A percentile compares a stretch with the other conserved stretches of the same genome.
These are phyloP conservation scores for Moniliella sp. DNA, from an alignment of 1,284 basidiomycete species.

Conservation along the genomic window DNA sequence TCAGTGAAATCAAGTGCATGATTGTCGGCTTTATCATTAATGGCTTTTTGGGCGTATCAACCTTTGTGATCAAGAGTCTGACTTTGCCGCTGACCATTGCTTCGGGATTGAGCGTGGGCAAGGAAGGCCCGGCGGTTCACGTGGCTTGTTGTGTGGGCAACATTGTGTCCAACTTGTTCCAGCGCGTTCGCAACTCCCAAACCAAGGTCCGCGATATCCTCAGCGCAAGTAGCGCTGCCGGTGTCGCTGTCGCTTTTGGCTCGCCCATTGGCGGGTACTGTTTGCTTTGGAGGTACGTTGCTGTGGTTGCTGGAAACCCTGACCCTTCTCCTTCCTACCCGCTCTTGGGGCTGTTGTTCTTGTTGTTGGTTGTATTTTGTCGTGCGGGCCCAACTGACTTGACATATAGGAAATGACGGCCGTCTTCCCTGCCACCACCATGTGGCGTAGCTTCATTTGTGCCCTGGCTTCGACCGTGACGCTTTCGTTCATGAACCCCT, in stretches of 20 bases:
- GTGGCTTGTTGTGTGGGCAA: constrained; percentile 82
- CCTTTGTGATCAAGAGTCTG: constrained; percentile 71
- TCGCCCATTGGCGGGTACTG: constrained; percentile 90
- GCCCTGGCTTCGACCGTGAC: constrained; percentile 89
- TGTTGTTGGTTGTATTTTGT: no score
- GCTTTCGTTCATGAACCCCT: constrained; percentile 92
- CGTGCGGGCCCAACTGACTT: no score
- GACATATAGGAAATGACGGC: constrained; percentile 94
- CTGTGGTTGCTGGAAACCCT: no score
- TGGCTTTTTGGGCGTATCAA: constrained; percentile 70
- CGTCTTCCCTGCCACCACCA: constrained; percentile 82
- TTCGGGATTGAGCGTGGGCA: constrained; percentile 85
- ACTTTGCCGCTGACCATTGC: constrained; percentile 91
- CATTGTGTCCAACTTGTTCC: constrained; percentile 61
- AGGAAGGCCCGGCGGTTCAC: constrained; percentile 94
- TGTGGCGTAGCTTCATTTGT: constrained; percentile 95
- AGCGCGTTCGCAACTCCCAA: no score
- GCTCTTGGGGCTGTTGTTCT: no score
- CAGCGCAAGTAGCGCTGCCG: constrained; percentile 83
- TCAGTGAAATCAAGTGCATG: constrained; percentile 97
- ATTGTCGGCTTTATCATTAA: constrained; percentile 90
- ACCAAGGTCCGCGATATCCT: constrained; percentile 91
- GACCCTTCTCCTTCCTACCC: no score
- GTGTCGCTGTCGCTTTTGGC: constrained; percentile 90
- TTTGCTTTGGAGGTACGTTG: constrained; percentile 46